Evolutionary conservation across 2,329 filamentous ascomycete species (phyloP).

Genomic region (Drechslerella dactyloides): DNA sequence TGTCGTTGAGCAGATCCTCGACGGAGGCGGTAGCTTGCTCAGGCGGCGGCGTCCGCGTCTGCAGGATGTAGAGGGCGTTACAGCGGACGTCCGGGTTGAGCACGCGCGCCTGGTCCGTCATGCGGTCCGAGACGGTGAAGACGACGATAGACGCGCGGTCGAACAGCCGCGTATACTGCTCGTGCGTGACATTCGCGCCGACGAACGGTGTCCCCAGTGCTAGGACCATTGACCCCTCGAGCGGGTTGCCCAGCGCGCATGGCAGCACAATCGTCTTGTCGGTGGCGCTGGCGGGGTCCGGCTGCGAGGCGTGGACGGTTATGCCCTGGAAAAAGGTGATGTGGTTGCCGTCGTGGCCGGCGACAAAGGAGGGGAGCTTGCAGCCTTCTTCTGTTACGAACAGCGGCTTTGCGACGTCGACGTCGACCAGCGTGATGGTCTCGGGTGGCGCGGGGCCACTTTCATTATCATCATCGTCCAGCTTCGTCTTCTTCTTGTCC

Average conservation of each 20-base stretch:
- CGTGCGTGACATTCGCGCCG: conserved; percentile 48
- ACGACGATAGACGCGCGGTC: conserved; percentile 48
- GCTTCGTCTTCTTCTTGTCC: conserved; percentile 33
- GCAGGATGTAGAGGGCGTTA: conserved; percentile 56
- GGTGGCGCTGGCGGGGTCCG: conserved; percentile 35
- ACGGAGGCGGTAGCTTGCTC: conserved; percentile 40
- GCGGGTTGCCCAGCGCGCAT: conserved; percentile 53
- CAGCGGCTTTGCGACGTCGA: conserved; percentile 41
- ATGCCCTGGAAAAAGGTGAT: conserved; percentile 48
- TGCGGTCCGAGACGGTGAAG: conserved; percentile 56
- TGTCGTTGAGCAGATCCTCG: conserved; percentile 50
- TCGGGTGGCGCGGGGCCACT: conserved; percentile 6
- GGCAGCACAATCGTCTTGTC: conserved; percentile 53
- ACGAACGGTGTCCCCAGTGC: conserved; percentile 50
- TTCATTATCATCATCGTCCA: not conserved
- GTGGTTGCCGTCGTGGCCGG: conserved; percentile 33
- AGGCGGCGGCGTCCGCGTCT: conserved; percentile 33
- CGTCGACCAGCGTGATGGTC: conserved; percentile 23
- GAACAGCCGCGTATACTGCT: conserved; percentile 49
- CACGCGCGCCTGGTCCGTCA: conserved; percentile 56
- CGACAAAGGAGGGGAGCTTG: conserved; percentile 37
- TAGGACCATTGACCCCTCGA: conserved; percentile 54
- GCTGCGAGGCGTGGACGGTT: conserved; percentile 39
- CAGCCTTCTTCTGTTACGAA: conserved; percentile 47
- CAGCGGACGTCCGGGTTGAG: conserved; percentile 54